phyloP scores from a whole-genome alignment of 441 rosid species.

The Raphanus hybrid region DNA sequence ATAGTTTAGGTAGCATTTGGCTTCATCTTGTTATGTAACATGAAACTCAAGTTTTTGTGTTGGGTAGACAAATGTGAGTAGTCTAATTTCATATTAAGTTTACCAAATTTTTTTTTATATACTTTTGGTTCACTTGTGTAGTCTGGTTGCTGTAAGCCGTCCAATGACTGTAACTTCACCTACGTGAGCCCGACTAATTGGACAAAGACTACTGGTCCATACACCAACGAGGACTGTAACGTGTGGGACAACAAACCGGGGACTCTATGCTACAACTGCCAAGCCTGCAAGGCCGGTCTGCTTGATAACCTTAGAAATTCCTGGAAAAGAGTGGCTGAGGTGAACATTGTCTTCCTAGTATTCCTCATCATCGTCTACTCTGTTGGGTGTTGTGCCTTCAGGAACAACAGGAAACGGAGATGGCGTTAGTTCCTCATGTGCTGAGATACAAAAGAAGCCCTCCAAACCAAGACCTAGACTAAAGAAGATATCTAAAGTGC shows the following conservation, averaged over 20 bases:
- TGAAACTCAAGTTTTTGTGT: constrained; percentile 3
- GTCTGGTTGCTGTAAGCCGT: constrained; percentile 98
- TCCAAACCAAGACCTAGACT: constrained; percentile 1
- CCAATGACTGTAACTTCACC: constrained; percentile 66
- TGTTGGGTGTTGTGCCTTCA: constrained; percentile 89
- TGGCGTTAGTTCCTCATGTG: constrained; percentile 4
- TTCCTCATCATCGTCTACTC: constrained; percentile 75
- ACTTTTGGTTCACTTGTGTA: constrained; percentile 38
- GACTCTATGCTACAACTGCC: constrained; percentile 67
- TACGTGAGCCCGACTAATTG: constrained; percentile 62
- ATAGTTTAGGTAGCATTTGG: not conserved
- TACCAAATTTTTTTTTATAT: not conserved
- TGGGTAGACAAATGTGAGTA: not conserved
- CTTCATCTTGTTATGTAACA: constrained; percentile 11
- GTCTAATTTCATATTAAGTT: constrained; percentile 1
- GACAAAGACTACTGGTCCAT: constrained; percentile 39
- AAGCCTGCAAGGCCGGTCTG: constrained; percentile 89
- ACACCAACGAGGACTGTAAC: constrained; percentile 60
- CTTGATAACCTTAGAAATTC: constrained; percentile 74
- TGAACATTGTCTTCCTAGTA: constrained; percentile 69
- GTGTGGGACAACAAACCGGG: constrained; percentile 52
- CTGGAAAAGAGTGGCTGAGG: constrained; percentile 87
- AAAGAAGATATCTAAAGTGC: no score
- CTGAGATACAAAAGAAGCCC: not conserved
- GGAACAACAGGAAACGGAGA: constrained; percentile 74